Evolutionary conservation across 2,329 filamentous ascomycete species (phyloP).

Genomic region (Berkeleyomyces rouxiae): DNA sequence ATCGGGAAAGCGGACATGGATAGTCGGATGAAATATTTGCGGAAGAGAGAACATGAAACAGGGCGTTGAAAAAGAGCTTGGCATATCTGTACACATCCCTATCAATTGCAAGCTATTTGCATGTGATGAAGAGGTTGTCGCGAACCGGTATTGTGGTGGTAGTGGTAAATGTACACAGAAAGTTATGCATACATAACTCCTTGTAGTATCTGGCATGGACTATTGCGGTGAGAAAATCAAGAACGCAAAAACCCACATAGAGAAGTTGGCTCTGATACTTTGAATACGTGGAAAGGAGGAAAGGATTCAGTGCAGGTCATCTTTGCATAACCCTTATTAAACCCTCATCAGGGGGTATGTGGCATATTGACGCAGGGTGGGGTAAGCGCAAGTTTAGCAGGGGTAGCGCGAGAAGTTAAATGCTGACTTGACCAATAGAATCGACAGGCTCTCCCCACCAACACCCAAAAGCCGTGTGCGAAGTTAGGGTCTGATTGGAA

Average conservation of each 20-base stretch:
- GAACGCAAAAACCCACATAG: no score
- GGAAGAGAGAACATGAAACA: background rate
- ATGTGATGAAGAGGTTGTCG: no score
- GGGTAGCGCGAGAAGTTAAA: background rate
- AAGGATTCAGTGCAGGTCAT: background rate
- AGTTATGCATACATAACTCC: no score
- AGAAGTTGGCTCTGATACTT: no score
- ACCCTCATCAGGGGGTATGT: background rate
- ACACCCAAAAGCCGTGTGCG: background rate
- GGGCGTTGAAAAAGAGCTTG: background rate
- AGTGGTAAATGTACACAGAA: no score
- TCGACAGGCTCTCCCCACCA: background rate
- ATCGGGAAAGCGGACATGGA: background rate
- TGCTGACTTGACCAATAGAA: background rate
- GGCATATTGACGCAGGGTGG: background rate
- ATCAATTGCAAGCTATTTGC: no score
- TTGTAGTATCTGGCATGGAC: no score
- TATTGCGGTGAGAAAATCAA: no score
- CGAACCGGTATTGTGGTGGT: no score
- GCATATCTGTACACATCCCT: no score
- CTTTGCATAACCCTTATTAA: background rate
- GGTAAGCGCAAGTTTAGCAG: background rate
- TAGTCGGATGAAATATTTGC: background rate
- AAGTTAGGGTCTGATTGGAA: background rate
- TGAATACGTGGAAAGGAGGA: no score